Base-by-base conservation (phyloP, 768 basidiomycete genomes). In the Boletus pseudo-olivaceus region DNA sequence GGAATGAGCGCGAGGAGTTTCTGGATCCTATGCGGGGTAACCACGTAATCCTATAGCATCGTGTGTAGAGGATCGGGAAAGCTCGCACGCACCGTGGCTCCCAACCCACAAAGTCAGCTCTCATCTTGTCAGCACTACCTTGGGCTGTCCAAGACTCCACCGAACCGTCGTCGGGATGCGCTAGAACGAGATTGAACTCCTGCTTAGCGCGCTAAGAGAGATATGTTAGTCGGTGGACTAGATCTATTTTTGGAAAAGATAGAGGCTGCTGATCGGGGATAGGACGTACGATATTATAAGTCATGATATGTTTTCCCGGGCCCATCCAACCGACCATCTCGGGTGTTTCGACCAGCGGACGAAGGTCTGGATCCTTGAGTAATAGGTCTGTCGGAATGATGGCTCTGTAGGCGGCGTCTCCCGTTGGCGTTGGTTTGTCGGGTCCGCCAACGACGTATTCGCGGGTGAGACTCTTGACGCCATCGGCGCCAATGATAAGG, bases 261-360 rank as follows among this genome's bases (percentile, higher is more conserved):
- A n/a, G n/a, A n/a, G n/a, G n/a, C n/a, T n/a, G n/a, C n/a, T n/a
- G n/a, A n/a, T n/a, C n/a, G n/a, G n/a, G n/a, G n/a, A n/a, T n/a
- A n/a, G n/a, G n/a, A 67, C 75, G 57, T 56, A 77, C 78, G 19
- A 81, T 76, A 32, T 63, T 70, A 45, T 78, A 78, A 1, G 69
- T 66, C 75, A 80, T 77, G 42, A 80, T 58, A 53, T 80, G 79
- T 6, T 75, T 53, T 2, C 70, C 51, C 0, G 83, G 81, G 2
- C 79, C 84, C 73, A 85, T 78, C 85, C 85, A 87, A 0, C 72
- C 75, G 0, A 78, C 79, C 74, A 81, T 78, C 51, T 82, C 78
- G 0, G 78, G 72, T 1, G 61, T 66, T 14, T 86, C 82, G 0
- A 84, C 74, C 12, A 87, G 69, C 2, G 63, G 52, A 53, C 67